Base-by-base conservation (phyloP, 352 stramenopile genomes). In the Aphanomyces invadans region DNA sequence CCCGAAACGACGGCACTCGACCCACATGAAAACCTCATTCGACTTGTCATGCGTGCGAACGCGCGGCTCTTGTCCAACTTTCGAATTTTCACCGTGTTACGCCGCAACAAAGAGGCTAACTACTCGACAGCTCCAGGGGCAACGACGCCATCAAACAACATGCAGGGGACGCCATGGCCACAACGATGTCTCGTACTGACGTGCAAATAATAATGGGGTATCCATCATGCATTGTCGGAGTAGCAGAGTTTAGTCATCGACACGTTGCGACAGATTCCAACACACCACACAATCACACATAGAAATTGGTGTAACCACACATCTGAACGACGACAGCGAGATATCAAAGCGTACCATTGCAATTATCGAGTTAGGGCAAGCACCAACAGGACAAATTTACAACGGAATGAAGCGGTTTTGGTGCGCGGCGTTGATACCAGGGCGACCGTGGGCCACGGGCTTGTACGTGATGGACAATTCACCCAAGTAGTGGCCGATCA, bases 381-480 rank as follows among this genome's bases (percentile, higher is more conserved):
- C 54, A 63, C 38, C 51, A 31, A 38, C 36, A 26, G 7, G 36
- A 69, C 32, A 4, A 57, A 60, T 71, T 90, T 97, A 98, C 78
- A 99, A 96, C 74, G 97, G 97, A 79, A 99, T 99, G 89, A 99
- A 99, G 79, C 97, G 92, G 65, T 89, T 95, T 78, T 92, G 91
- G 81, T 98, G 97, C 61, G 95, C 98, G 55, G 95, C 96, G 65
- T 95, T 97, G 72, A 99, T 98, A 95, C 97, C 97, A 72, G 97
- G 97, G 82, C 97, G 95, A 85, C 97, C 96, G 86, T 99, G 96
- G 75, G 94, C 90, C 53, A 99, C 96, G 61, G 96, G 95, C 89
- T 98, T 98, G 81, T 93, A 95, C 36, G 97, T 98, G 84, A 99
- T 99, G 73, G 96, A 97, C 76, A 99, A 99, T 82, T 99, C 97